Percentiles rank a stretch among this genome's conserved stretches.
Conservation (phyloP, 331 rosid genomes). For the Erythrophleum ivorense region DNA sequence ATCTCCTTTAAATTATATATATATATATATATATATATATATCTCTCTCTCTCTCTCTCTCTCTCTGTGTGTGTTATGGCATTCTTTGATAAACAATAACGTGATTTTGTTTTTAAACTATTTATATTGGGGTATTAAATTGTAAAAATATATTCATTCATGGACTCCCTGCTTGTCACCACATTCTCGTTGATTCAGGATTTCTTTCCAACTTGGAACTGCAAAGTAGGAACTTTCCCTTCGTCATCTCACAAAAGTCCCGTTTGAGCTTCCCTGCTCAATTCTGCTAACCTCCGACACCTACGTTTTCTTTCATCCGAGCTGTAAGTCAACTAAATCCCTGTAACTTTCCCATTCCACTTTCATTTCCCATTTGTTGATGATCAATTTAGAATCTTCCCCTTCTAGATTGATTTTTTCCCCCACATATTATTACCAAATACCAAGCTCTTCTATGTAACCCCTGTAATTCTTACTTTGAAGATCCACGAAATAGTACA, state of each 20-base stretch:
- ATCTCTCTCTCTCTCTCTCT: no score
- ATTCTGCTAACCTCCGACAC: not conserved
- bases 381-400: not conserved
- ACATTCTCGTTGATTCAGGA: not conserved
- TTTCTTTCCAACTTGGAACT: not conserved
- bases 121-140: no score
- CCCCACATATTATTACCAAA: not conserved
- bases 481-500: conserved; percentile 23
- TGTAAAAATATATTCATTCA: no score
- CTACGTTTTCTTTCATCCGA: not conserved
- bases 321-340: not conserved
- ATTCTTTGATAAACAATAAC: no score
- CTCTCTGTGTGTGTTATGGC: no score
- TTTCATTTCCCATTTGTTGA: not conserved
- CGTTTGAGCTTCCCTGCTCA: not conserved
- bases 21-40: no score
- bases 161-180: no score
- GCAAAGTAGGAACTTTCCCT: not conserved
- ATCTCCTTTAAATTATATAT: no score
- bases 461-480: no score
- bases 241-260: not conserved
- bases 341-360: not conserved
- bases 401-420: not conserved
- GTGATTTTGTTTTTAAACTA: no score
- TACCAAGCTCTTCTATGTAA: no score